Conservation (phyloP, 345 rosid species). For the Diplotaxis tenuifolia region DNA sequence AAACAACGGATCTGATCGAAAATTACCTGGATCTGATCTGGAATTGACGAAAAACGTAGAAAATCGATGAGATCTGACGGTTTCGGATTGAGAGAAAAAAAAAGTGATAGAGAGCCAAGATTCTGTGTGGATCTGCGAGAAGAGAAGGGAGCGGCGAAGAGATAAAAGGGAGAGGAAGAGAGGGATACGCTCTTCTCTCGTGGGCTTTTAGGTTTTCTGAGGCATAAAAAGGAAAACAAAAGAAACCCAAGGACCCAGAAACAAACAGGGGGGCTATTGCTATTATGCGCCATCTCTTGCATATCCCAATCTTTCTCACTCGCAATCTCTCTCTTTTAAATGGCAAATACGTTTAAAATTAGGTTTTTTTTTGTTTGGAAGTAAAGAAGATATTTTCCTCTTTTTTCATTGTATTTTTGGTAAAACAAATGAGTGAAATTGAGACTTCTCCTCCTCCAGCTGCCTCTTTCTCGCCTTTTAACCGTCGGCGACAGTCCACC, state of each 20-base stretch:
- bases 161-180: slow-evolving; percentile 8
- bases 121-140: slow-evolving; percentile 11
- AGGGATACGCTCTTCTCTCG: background rate
- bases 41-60: slow-evolving; percentile 7
- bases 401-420: background rate
- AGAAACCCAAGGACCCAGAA: slow-evolving; percentile 39
- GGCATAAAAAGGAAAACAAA: slow-evolving; percentile 33
- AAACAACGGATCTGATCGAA: slow-evolving; percentile 4
- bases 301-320: slow-evolving; percentile 10
- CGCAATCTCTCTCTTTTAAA: slow-evolving; percentile 19
- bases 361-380: slow-evolving; percentile 1
- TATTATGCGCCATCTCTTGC: slow-evolving; percentile 37
- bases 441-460: background rate
- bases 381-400: background rate
- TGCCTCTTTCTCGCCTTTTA: background rate
- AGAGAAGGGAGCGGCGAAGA: slow-evolving; percentile 15
- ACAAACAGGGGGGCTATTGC: slow-evolving; percentile 27
- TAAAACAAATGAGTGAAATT: background rate
- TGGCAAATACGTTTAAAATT: background rate
- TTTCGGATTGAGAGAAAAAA: background rate
- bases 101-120: slow-evolving; percentile 2
- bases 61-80: slow-evolving; percentile 18
- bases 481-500: background rate
- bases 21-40: slow-evolving; percentile 12
- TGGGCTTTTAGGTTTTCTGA: slow-evolving; percentile 18